These are phyloP conservation scores for Nemania abortiva DNA, from an alignment of 2,329 filamentous ascomycete genomes.

Conservation along the genomic window DNA sequence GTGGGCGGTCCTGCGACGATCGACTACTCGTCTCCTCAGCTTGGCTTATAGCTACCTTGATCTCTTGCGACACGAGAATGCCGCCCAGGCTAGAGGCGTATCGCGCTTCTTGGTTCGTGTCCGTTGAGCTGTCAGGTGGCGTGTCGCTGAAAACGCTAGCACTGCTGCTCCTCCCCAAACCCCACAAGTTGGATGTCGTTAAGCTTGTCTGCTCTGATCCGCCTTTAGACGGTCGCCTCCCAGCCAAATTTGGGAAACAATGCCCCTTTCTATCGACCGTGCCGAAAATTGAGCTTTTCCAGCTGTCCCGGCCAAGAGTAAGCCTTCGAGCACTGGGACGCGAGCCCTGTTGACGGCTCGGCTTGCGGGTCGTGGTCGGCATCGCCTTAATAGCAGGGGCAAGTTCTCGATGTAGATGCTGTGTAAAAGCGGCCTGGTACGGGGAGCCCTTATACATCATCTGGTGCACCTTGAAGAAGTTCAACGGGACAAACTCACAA, in stretches of 20 bases:
- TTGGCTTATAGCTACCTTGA: conserved; percentile 64
- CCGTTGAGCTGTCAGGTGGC: conserved; percentile 27
- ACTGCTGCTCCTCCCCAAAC: conserved; percentile 22
- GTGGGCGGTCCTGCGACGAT: conserved; percentile 6
- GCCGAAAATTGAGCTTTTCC: conserved; percentile 31
- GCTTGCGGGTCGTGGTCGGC: conserved; percentile 42
- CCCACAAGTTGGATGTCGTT: conserved; percentile 52
- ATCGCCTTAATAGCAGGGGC: conserved; percentile 25
- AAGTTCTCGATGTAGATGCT: conserved; percentile 71
- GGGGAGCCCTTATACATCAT: conserved; percentile 67
- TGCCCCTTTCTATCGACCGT: conserved; percentile 50
- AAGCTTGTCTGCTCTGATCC: conserved; percentile 49
- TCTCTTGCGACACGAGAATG: conserved; percentile 73
- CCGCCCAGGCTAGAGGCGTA: conserved; percentile 58
- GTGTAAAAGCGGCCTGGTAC: conserved; percentile 70
- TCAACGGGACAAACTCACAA: conserved; percentile 71
- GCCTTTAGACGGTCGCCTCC: conserved; percentile 44
- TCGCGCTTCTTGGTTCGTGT: conserved; percentile 33
- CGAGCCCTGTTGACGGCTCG: conserved; percentile 19
- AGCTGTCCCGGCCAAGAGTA: conserved; percentile 23
- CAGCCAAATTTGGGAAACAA: conserved; percentile 45
- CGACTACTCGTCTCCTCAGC: conserved; percentile 46
- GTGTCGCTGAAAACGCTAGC: conserved; percentile 32
- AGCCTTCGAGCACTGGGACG: not conserved
- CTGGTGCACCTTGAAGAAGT: conserved; percentile 75